Evolutionary conservation across 305 asterid genomes (phyloP), one percentile per base, ranked within the genome.

Genomic region (Fraxinus platypoda): DNA sequence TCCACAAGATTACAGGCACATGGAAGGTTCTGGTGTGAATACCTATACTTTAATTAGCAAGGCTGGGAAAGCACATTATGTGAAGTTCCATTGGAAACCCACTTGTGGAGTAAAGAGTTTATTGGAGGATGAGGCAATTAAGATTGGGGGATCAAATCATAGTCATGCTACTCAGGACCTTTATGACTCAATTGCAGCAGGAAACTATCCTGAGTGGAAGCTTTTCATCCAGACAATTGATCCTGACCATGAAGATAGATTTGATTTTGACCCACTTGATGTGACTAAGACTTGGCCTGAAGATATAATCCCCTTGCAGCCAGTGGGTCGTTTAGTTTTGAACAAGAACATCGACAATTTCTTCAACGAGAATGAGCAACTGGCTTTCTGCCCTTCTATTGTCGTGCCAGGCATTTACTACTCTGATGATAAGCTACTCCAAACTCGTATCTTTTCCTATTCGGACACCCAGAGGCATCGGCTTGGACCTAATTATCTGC

Each of bases 1-100:
- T 38, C 91, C 91, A 1, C 88, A 79, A 52, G 85, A 88, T 84
- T 88, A 88, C 79, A 82, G 91, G 80, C 91, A 88, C 81, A 88
- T 88, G 91, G 85, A 82, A 6, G 91, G 91, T 28, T 86, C 83
- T 12, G 91, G 91, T 1, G 91, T 88, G 4, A 87, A 88, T 76
- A 87, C 91, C 0, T 88, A 86, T 41, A 85, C 88, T 30, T 74
- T 88, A 23, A 82, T 88, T 23, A 88, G 83, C 77, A 84, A 82
- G 64, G 83, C 75, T 4, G 89, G 91, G 26, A 84, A 88, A 85
- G 88, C 83, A 37, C 88, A 78, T 21, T 86, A 86, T 71, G 89
- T 86, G 54, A 86, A 86, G 81, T 86, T 86, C 75, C 85, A 78
- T 26, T 83, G 87, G 89, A 86, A 78, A 43, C 87, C 89, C 21